Base-by-base conservation (phyloP, 2,329 filamentous ascomycete genomes). In the Cordyceps fumosorosea region DNA sequence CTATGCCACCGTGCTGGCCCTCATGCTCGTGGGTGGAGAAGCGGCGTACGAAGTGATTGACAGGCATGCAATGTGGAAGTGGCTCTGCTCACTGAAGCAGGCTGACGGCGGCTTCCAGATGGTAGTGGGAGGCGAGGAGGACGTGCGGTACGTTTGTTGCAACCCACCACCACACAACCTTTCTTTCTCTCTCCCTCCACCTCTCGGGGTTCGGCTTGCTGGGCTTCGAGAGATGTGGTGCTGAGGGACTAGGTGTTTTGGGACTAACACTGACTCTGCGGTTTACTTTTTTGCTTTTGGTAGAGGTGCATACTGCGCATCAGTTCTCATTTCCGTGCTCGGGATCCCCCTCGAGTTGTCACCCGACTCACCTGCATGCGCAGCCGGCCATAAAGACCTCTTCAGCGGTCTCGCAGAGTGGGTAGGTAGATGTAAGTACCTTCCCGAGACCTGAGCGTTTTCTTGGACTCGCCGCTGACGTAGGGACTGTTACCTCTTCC, bases 241-340 rank as follows among this genome's bases (percentile, higher is more conserved):
- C 54, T 29, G 44, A 34, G 56, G 42, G 42, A 56, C 63, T 59
- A 42, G 22, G 44, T 24, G 20, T 26, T 42, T 37, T 24, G 55
- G 29, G 34, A 61, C 47, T 52, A 44, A 56, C 55, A 50, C 65
- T 60, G 56, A 57, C 58, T 60, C 61, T 63, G 63, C 8, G 29
- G 29, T 29, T 29, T 29, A 7, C 51, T 60, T 62, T 67, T 62
- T 67, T 58, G 62, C 40, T 62, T 62, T 63, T 56, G 66, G 54
- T 68, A 91, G 91, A 72, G 95, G 93, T 65, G 93, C 92, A 59
- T 99, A 96, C 77, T 97, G 93, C 77, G 91, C 92, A 55, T 84
- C 93, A 71, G 88, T 93, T 62, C 83, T 96, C 61, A 86, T 97
- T 68, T 89, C 90, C 10, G 79, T 98, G 52, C 83, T 98, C 61